Evolutionary conservation across 139 green algal species (phyloP).

Genomic region (Volvox reticuliferus): DNA sequence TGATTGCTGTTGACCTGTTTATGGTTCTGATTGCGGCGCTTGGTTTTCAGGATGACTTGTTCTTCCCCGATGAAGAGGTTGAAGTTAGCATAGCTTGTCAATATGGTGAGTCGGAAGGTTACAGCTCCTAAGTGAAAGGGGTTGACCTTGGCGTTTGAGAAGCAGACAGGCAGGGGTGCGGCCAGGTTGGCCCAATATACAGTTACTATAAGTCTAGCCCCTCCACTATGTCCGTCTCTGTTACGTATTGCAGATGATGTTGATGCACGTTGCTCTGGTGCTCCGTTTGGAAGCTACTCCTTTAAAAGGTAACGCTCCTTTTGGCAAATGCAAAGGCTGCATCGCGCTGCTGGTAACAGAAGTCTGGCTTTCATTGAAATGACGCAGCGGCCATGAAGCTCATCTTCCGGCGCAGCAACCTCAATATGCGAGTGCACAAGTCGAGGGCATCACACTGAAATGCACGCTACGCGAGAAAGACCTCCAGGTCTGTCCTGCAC

Average conservation of each 20-base stretch:
- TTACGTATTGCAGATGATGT: not conserved
- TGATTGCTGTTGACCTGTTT: not conserved
- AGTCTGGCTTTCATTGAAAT: not conserved
- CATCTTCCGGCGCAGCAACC: not conserved
- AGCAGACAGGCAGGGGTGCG: too few species aligned
- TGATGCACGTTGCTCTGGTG: not conserved
- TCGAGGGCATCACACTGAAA: not conserved
- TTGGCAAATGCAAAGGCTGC: not conserved
- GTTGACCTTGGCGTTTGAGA: not conserved
- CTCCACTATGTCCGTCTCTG: not conserved
- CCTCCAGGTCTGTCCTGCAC: not conserved
- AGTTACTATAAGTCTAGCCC: not conserved
- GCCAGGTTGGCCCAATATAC: not conserved
- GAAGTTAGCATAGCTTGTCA: not conserved
- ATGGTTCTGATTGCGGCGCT: not conserved
- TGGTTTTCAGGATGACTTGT: constrained; percentile 23
- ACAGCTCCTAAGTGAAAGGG: not conserved
- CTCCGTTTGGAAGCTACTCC: not conserved
- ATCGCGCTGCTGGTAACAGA: not conserved
- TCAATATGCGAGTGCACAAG: not conserved
- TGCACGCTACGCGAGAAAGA: not conserved
- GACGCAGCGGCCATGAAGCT: not conserved
- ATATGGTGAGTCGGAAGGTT: not conserved
- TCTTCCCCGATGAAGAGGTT: constrained; percentile 10
- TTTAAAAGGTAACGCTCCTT: not conserved